These are phyloP conservation scores for Dicorynia guianensis DNA, from an alignment of 306 rosid species.

Conservation along the genomic window DNA sequence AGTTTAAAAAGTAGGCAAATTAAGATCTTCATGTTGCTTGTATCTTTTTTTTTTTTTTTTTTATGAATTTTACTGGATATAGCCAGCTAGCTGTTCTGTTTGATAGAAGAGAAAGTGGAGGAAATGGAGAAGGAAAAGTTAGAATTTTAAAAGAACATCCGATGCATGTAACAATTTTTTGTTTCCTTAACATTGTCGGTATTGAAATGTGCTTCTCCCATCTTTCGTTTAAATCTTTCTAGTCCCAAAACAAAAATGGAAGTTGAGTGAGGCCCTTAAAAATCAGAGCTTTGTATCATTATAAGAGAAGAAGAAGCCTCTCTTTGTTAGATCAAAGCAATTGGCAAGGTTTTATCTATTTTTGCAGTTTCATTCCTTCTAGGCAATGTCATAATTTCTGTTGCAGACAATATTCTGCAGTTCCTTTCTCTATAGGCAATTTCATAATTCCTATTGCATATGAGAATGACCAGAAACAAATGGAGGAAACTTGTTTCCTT, in stretches of 20 bases:
- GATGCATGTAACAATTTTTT: slow-evolving; percentile 37
- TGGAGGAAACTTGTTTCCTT: no score
- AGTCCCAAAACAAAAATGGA: slow-evolving; percentile 3
- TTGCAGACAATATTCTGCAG: no score
- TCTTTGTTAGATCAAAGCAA: no score
- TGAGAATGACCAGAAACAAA: no score
- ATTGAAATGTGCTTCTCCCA: slow-evolving; percentile 19
- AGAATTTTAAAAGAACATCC: slow-evolving; percentile 45
- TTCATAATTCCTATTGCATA: no score
- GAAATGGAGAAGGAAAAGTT: slow-evolving; percentile 36
- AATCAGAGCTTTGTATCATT: no score
- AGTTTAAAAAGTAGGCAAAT: not conserved
- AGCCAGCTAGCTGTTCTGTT: slow-evolving; percentile 51
- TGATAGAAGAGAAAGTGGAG: slow-evolving; percentile 52
- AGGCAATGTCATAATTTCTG: no score
- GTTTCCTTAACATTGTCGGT: slow-evolving; percentile 11
- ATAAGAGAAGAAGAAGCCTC: no score
- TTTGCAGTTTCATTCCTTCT: no score
- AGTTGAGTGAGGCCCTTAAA: no score
- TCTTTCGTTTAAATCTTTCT: not conserved
- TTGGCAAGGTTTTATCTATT: no score
- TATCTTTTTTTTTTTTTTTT: slow-evolving; percentile 7
- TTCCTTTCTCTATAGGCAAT: no score
- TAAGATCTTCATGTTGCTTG: slow-evolving; percentile 34
- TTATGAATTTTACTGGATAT: slow-evolving; percentile 41